Evolutionary conservation across 306 rosid genomes (phyloP).

Genomic region (Vigna hirtella): DNA sequence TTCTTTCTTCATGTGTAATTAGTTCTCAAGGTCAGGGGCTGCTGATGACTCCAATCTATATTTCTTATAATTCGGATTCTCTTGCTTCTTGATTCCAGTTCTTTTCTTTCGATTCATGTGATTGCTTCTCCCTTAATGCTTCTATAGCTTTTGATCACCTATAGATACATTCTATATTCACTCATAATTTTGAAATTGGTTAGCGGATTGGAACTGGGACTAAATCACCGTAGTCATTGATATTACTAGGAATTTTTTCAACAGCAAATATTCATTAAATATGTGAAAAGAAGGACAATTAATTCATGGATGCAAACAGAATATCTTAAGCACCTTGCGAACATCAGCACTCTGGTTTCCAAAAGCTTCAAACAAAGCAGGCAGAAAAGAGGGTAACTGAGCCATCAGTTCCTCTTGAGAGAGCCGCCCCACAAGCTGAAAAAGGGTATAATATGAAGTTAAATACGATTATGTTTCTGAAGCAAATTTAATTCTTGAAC

Average conservation of each 20-base stretch:
- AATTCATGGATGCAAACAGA: constrained; percentile 26
- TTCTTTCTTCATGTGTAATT: no score
- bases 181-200: background rate
- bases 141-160: background rate
- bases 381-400: constrained; percentile 91
- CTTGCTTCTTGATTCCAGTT: background rate
- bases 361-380: constrained; percentile 95
- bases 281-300: background rate
- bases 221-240: background rate
- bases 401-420: constrained; percentile 89
- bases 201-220: background rate
- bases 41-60: no score
- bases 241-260: background rate
- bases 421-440: constrained; percentile 87
- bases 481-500: constrained; percentile 39
- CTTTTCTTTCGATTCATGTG: background rate
- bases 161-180: background rate
- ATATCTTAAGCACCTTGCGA: constrained; percentile 74
- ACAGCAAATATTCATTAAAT: constrained; percentile 36
- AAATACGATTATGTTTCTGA: constrained; percentile 34
- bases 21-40: no score
- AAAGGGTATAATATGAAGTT: constrained; percentile 22
- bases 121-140: background rate
- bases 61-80: background rate
- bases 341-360: constrained; percentile 98